Conservation (phyloP, 148 eudicot species). For the Vaccinium corymbosum region DNA sequence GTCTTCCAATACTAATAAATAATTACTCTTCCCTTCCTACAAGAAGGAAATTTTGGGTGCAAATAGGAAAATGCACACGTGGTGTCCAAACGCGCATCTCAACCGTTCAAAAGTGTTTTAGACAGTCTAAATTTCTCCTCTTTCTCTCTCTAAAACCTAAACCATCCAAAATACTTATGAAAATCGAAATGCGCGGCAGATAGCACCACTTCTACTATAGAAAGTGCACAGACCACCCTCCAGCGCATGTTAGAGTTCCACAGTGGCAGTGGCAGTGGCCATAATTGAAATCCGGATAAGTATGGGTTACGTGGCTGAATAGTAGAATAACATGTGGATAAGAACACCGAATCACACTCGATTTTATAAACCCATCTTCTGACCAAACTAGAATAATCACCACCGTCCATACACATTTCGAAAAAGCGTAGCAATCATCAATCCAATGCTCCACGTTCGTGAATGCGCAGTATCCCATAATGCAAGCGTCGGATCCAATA, state of each 20-base stretch:
- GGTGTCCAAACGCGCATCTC: no score
- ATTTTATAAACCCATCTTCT: not conserved
- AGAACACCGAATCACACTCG: not conserved
- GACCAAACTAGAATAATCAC: not conserved
- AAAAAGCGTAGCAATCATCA: not conserved
- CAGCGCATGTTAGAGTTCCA: not conserved
- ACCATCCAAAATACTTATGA: no score
- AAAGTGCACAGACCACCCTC: not conserved
- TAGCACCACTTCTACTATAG: no score
- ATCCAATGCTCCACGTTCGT: not conserved
- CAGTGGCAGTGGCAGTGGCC: slow-evolving; percentile 20
- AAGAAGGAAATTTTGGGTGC: no score
- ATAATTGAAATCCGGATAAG: slow-evolving; percentile 30
- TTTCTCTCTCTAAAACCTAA: no score
- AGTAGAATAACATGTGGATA: slow-evolving; percentile 8
- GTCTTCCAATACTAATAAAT: no score
- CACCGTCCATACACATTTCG: not conserved
- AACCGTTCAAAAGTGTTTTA: no score
- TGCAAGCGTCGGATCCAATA: not conserved
- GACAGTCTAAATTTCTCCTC: no score
- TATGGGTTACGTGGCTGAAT: not conserved
- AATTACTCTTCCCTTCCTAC: no score
- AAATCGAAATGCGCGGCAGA: no score
- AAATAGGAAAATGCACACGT: no score
- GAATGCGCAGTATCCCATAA: not conserved